phyloP scores from a whole-genome alignment of 2,329 filamentous ascomycete genomes.

The Cordyceps cicadae region DNA sequence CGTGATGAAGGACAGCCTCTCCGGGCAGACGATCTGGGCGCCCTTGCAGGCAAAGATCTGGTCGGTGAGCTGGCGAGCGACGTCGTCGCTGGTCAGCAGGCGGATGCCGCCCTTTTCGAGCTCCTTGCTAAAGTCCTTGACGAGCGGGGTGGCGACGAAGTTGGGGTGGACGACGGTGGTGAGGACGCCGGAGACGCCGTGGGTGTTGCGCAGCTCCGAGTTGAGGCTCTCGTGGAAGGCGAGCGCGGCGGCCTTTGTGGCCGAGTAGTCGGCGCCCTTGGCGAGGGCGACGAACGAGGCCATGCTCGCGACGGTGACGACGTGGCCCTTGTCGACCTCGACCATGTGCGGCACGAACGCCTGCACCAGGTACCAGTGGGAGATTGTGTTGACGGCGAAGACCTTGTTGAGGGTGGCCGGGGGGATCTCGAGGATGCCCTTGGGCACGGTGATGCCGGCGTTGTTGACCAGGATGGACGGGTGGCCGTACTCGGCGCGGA shows the following conservation, averaged over 20 bases:
- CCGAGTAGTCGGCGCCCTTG: conserved; percentile 54
- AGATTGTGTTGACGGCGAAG: conserved; percentile 57
- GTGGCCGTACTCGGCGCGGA: conserved; percentile 44
- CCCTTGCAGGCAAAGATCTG: conserved; percentile 33
- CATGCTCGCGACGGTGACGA: conserved; percentile 56
- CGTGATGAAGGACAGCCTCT: conserved; percentile 8
- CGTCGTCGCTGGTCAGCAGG: conserved; percentile 20
- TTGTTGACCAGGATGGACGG: conserved; percentile 51
- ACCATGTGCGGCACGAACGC: conserved; percentile 57
- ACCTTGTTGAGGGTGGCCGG: conserved; percentile 49
- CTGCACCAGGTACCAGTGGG: conserved; percentile 52
- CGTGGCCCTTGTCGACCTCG: conserved; percentile 52
- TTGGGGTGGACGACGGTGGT: conserved; percentile 51
- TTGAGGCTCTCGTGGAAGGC: conserved; percentile 55
- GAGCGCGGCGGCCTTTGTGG: conserved; percentile 52
- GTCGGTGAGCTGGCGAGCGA: conserved; percentile 31
- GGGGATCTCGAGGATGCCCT: conserved; percentile 45
- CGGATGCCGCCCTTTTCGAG: conserved; percentile 15
- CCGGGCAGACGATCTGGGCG: conserved; percentile 33
- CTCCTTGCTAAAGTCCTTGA: conserved; percentile 17
- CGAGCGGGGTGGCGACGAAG: conserved; percentile 20
- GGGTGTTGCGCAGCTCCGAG: conserved; percentile 43
- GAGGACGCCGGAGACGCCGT: conserved; percentile 50
- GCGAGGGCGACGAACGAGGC: conserved; percentile 51
- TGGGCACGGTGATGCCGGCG: conserved; percentile 47